Conservation (phyloP, 495 filamentous ascomycete species). For the Trichoderma asperelloides region DNA sequence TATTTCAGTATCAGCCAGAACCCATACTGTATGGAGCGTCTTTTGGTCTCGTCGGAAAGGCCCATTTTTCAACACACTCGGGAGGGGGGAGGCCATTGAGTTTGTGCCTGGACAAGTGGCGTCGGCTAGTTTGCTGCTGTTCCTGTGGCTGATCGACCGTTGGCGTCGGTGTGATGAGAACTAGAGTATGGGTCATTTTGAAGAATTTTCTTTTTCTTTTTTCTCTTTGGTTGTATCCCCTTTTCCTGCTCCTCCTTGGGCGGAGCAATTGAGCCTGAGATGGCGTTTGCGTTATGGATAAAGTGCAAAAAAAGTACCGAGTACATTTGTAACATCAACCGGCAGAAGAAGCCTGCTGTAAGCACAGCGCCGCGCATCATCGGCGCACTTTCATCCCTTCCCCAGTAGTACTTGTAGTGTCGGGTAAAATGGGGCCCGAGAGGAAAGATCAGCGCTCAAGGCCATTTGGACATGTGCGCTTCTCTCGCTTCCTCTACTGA, state of each 20-base stretch:
- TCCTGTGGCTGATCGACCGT: not conserved
- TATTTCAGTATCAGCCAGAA: not conserved
- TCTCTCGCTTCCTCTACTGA: too few relatives aligned
- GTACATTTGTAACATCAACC: not conserved
- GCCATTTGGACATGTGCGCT: too few relatives aligned
- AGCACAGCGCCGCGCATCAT: too few relatives aligned
- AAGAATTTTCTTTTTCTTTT: not conserved
- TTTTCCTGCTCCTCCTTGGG: too few relatives aligned
- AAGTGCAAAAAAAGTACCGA: not conserved
- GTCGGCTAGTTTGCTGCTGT: not conserved
- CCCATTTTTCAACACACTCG: not conserved
- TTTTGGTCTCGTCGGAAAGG: not conserved
- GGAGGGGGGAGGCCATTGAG: not conserved
- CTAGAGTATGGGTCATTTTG: not conserved
- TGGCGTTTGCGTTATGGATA: not conserved
- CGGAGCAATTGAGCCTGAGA: not conserved
- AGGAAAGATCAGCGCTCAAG: too few relatives aligned
- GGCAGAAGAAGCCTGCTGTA: too few relatives aligned
- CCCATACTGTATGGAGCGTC: not conserved
- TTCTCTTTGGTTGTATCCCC: too few relatives aligned
- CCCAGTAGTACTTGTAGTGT: too few relatives aligned
- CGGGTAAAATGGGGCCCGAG: too few relatives aligned
- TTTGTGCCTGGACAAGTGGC: not conserved
- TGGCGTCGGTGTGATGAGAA: not conserved
- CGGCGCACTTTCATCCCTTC: not conserved